Percentiles rank a stretch among this genome's conserved stretches.
Conservation (phyloP, 495 filamentous ascomycete species). For the Tuber calosporum region DNA sequence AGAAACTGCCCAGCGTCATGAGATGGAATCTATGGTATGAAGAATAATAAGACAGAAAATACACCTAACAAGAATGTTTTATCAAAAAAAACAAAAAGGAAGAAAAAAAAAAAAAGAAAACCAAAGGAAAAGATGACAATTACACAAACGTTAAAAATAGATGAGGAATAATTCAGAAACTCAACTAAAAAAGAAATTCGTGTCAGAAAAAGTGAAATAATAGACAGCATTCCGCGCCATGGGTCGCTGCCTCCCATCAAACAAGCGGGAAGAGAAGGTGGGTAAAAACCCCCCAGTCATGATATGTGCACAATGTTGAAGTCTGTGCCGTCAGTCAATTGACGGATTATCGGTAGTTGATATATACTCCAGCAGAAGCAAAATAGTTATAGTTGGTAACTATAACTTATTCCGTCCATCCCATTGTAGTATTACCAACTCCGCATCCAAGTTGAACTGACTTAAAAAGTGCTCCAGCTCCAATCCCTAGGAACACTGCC, state of each 20-base stretch:
- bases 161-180: neutral
- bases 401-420: neutral
- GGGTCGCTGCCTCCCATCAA: neutral
- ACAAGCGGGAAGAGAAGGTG: neutral
- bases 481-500: constrained; percentile 60
- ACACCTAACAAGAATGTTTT: neutral
- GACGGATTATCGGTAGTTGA: neutral
- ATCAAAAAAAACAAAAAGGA: too few relatives aligned
- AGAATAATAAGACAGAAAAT: neutral
- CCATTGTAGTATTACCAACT: neutral
- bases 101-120: too few relatives aligned
- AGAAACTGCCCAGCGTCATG: neutral
- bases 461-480: constrained; percentile 67
- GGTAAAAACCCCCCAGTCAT: neutral
- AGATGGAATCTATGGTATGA: constrained; percentile 1
- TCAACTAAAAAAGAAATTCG: neutral
- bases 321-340: neutral
- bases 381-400: neutral
- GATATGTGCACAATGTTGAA: neutral
- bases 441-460: neutral
- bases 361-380: neutral
- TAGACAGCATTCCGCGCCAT: neutral
- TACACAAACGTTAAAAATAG: neutral
- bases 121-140: neutral
- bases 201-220: neutral